Evolutionary conservation across 192 early-diverging fungal genomes (phyloP).

Genomic region (Piromyces finnis): DNA sequence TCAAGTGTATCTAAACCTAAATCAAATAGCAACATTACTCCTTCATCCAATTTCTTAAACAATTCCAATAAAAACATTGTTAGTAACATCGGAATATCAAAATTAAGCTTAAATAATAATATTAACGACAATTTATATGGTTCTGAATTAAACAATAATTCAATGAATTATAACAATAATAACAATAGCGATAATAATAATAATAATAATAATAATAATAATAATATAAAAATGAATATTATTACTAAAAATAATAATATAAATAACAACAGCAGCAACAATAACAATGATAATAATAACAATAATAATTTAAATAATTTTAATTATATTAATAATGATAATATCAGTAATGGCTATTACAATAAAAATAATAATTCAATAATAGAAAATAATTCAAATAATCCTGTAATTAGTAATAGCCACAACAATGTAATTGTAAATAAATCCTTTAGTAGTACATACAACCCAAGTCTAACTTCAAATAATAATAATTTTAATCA

Average conservation of each 20-base stretch:
- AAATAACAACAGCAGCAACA: too few relatives aligned
- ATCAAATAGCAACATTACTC: background rate
- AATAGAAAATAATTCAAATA: too few relatives aligned
- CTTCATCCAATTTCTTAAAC: background rate
- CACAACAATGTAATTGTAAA: too few relatives aligned
- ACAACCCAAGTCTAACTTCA: background rate
- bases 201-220: background rate
- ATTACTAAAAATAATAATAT: too few relatives aligned
- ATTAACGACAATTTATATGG: background rate
- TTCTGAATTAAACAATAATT: too few relatives aligned
- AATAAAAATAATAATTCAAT: background rate
- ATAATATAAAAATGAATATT: too few relatives aligned
- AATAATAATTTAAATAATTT: background rate
- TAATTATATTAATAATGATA: background rate
- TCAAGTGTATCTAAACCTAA: background rate
- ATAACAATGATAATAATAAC: background rate
- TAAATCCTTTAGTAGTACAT: too few relatives aligned
- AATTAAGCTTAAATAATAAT: background rate
- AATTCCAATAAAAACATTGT: background rate
- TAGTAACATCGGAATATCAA: background rate
- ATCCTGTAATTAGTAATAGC: too few relatives aligned
- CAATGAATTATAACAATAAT: too few relatives aligned
- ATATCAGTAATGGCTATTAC: background rate
- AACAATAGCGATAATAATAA: background rate
- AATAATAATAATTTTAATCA: background rate